phyloP scores from a whole-genome alignment of 163 green algal genomes.

The Chloromonas sp. region DNA sequence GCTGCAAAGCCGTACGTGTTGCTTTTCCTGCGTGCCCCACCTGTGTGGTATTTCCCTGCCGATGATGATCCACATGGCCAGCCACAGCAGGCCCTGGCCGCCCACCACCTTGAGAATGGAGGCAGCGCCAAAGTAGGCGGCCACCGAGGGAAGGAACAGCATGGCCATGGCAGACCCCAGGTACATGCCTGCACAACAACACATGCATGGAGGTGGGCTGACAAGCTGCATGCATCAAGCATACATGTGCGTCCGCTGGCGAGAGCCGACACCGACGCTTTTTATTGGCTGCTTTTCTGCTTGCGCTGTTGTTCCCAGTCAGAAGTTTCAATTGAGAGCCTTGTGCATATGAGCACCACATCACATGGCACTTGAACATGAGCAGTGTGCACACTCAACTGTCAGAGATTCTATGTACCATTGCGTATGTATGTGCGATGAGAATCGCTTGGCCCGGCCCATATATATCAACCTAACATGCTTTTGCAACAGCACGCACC shows the following conservation, averaged over 20 bases:
- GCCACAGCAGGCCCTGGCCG: constrained; percentile 65
- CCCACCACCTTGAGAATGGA: constrained; percentile 62
- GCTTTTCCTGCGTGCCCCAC: constrained; percentile 8
- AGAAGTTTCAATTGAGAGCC: too few relatives aligned
- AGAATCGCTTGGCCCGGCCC: too few relatives aligned
- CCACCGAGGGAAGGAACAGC: constrained; percentile 75
- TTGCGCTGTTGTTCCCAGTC: too few relatives aligned
- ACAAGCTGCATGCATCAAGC: neutral
- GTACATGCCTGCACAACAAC: constrained; percentile 78
- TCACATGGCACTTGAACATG: too few relatives aligned
- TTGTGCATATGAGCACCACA: too few relatives aligned
- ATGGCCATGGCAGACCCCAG: constrained; percentile 86
- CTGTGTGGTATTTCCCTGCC: constrained; percentile 54
- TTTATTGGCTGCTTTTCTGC: too few relatives aligned
- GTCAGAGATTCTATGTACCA: too few relatives aligned
- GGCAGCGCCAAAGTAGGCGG: constrained; percentile 40
- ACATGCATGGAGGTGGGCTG: neutral
- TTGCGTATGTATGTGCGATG: too few relatives aligned
- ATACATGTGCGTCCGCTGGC: constrained; percentile 39
- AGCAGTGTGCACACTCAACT: too few relatives aligned
- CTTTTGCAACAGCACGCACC: constrained; percentile 40
- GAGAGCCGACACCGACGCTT: too few relatives aligned
- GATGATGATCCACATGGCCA: constrained; percentile 64
- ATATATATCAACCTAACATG: too few relatives aligned
- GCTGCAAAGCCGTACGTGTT: too few relatives aligned